Percentiles rank a stretch among this genome's conserved stretches.
Conservation (phyloP, 1,284 basidiomycete species). For the Tetrapyrgos nigripes region DNA sequence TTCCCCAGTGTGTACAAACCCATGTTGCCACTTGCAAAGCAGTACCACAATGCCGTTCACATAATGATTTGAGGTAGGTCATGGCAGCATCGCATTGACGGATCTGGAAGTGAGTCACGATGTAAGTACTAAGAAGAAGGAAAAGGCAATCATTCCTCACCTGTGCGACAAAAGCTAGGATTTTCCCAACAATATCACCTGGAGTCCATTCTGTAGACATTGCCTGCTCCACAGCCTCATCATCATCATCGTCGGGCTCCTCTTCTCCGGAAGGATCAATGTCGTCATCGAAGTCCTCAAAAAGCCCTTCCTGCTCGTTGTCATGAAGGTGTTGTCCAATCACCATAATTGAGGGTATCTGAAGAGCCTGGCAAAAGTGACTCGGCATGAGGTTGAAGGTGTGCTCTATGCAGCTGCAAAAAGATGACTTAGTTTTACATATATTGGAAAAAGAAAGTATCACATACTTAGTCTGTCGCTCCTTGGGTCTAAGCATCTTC, state of each 20-base stretch:
- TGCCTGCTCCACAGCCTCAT: slow-evolving; percentile 5
- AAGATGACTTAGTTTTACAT: background rate
- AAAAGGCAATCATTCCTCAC: slow-evolving; percentile 1
- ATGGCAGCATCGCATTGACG: slow-evolving; percentile 20
- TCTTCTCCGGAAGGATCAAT: slow-evolving; percentile 18
- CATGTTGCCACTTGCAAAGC: background rate
- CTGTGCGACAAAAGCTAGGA: background rate
- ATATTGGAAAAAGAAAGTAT: background rate
- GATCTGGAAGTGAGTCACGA: slow-evolving; percentile 12
- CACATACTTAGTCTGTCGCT: background rate
- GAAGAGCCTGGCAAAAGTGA: background rate
- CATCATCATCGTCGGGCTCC: background rate
- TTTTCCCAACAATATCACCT: slow-evolving; percentile 3
- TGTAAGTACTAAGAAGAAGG: background rate
- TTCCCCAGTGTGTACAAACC: background rate
- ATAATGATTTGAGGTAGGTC: background rate
- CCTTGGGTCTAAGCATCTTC: background rate
- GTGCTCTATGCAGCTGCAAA: background rate
- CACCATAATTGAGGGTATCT: background rate
- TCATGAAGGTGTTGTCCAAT: background rate
- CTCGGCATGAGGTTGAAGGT: background rate
- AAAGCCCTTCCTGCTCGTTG: background rate
- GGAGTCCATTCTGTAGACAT: background rate
- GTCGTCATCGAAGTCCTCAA: slow-evolving; percentile 21
- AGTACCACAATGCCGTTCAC: background rate